phyloP scores from a whole-genome alignment of 2,329 filamentous ascomycete genomes.

The Fusarium nematophilum region DNA sequence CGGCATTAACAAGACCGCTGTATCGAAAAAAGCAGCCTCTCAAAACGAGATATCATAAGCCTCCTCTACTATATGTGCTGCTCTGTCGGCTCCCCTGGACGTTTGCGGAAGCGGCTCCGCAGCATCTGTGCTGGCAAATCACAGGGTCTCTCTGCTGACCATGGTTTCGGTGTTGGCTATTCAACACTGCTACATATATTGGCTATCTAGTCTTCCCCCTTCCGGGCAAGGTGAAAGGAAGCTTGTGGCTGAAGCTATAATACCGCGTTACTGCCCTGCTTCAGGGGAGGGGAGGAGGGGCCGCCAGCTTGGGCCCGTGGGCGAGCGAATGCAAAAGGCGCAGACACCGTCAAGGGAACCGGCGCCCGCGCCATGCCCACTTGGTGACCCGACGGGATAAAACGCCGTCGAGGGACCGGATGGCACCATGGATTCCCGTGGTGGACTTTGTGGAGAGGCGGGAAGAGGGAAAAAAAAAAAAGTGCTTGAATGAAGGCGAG shows the following conservation, averaged over 20 bases:
- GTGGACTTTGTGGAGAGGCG: constrained; percentile 27
- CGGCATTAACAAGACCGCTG: too few species aligned
- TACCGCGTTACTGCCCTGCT: neutral
- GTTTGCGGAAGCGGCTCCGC: constrained; percentile 2
- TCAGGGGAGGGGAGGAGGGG: too few species aligned
- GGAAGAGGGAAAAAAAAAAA: too few species aligned
- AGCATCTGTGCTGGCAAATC: neutral
- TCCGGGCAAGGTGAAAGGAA: neutral
- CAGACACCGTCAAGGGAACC: constrained; percentile 15
- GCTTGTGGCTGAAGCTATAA: constrained; percentile 9
- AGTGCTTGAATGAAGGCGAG: constrained; percentile 20
- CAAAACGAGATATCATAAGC: too few species aligned
- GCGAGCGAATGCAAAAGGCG: constrained; percentile 8
- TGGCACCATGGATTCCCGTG: constrained; percentile 33
- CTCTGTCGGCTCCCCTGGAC: too few species aligned
- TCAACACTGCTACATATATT: too few species aligned
- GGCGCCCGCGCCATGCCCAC: constrained; percentile 34
- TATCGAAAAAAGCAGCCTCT: too few species aligned
- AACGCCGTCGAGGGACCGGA: constrained; percentile 33
- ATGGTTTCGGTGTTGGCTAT: too few species aligned
- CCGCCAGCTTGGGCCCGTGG: neutral
- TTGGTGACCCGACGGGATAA: constrained; percentile 32
- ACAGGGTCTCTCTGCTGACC: too few species aligned
- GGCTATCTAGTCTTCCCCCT: neutral
- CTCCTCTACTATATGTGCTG: too few species aligned